Conservation (phyloP, 2,329 filamentous ascomycete species). For the Endothia cerciana region DNA sequence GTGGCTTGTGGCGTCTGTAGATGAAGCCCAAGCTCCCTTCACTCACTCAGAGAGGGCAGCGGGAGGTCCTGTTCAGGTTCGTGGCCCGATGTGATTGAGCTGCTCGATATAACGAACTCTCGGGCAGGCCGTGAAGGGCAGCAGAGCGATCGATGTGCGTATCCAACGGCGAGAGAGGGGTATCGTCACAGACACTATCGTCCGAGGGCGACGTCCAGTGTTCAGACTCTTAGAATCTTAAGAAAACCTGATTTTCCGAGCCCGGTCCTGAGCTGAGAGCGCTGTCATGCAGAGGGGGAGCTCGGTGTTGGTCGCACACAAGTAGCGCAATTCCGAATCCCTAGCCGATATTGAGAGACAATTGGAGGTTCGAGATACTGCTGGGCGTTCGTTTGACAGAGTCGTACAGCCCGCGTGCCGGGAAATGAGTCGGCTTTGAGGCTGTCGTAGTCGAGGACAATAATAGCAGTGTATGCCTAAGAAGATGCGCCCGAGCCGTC, state of each 20-base stretch:
- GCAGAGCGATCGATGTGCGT: not conserved
- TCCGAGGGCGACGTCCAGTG: not conserved
- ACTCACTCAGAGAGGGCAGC: not conserved
- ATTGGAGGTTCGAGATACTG: conserved; percentile 19
- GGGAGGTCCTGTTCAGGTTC: not conserved
- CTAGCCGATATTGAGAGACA: conserved; percentile 27
- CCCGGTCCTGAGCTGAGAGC: conserved; percentile 1
- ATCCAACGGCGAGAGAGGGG: not conserved
- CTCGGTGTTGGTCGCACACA: conserved; percentile 25
- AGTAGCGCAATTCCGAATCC: conserved; percentile 27
- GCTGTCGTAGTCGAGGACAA: conserved; percentile 7
- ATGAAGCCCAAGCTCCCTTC: not conserved
- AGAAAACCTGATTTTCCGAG: not conserved
- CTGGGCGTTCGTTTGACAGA: conserved; percentile 15
- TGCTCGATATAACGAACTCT: not conserved
- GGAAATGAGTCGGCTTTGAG: conserved; percentile 25
- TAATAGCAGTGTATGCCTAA: not conserved
- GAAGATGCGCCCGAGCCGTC: not conserved
- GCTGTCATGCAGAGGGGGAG: conserved; percentile 9
- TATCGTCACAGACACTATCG: not conserved
- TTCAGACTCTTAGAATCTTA: no score
- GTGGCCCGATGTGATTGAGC: not conserved
- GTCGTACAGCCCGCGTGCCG: conserved; percentile 24
- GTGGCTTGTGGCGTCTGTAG: not conserved
- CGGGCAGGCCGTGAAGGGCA: not conserved